Evolutionary conservation across 441 rosid genomes (phyloP).

Genomic region (Capsella rubella): DNA sequence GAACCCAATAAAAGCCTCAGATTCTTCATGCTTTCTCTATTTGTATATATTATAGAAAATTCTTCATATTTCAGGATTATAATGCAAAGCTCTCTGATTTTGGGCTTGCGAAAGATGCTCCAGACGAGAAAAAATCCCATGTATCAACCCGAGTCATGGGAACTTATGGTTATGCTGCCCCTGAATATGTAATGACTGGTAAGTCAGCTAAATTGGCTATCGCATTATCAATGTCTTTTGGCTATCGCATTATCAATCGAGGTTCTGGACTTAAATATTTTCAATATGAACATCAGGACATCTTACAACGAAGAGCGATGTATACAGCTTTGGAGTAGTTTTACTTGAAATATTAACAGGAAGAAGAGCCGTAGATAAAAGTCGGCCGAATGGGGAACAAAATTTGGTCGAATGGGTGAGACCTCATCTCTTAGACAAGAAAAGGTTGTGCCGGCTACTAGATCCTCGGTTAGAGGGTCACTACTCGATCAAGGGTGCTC

Average conservation of each 20-base stretch:
- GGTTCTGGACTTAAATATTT: background rate
- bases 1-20: background rate
- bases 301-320: slow-evolving; percentile 75
- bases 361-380: slow-evolving; percentile 76
- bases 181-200: slow-evolving; percentile 52
- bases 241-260: background rate
- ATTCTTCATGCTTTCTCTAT: background rate
- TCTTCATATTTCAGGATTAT: slow-evolving; percentile 43
- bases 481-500: slow-evolving; percentile 71
- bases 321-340: slow-evolving; percentile 78
- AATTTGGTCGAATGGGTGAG: slow-evolving; percentile 78
- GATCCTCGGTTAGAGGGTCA: slow-evolving; percentile 80
- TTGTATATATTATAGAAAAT: slow-evolving; percentile 1
- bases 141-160: slow-evolving; percentile 51
- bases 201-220: slow-evolving; percentile 22
- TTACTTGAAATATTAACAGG: slow-evolving; percentile 78
- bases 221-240: background rate
- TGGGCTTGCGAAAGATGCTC: slow-evolving; percentile 51
- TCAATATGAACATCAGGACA: slow-evolving; percentile 51
- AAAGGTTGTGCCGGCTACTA: slow-evolving; percentile 58
- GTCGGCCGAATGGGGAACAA: slow-evolving; percentile 73
- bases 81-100: slow-evolving; percentile 49
- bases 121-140: slow-evolving; percentile 48
- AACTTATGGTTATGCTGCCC: slow-evolving; percentile 51
- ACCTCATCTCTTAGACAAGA: slow-evolving; percentile 70